Percentiles rank a stretch among this genome's conserved stretches.
Evolutionary conservation across 768 basidiomycete genomes (phyloP).

Genomic region (Dioszegia crocea): DNA sequence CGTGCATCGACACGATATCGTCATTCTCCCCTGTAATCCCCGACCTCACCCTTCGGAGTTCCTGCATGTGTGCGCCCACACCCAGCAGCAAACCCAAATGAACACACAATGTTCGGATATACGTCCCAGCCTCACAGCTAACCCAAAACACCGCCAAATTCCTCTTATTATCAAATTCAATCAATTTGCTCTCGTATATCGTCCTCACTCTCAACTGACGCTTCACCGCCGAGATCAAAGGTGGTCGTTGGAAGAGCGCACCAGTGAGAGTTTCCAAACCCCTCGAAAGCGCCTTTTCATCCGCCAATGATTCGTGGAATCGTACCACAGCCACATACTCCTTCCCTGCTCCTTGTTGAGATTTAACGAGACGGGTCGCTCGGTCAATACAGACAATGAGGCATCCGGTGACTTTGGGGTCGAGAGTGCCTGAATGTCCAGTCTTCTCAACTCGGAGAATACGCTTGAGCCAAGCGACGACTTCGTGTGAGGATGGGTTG

Average conservation of each 20-base stretch:
- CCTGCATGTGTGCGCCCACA: constrained; percentile 99
- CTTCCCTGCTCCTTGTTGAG: constrained; percentile 98
- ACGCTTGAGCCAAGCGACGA: constrained; percentile 97
- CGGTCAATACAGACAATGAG: constrained; percentile 98
- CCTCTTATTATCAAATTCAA: constrained; percentile 96
- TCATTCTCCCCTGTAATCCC: constrained; percentile 98
- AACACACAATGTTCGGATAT: constrained; percentile 86
- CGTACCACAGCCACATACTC: constrained; percentile 97
- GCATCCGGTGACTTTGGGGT: constrained; percentile 98
- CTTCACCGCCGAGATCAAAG: constrained; percentile 97
- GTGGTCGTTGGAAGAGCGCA: constrained; percentile 97
- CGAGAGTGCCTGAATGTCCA: constrained; percentile 95
- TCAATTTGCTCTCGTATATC: constrained; percentile 88
- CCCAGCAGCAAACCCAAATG: constrained; percentile 90
- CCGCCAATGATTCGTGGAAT: constrained; percentile 74
- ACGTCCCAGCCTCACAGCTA: constrained; percentile 87
- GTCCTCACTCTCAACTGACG: constrained; percentile 95
- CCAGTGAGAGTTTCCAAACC: constrained; percentile 95
- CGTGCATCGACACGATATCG: constrained; percentile 99
- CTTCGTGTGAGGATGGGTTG: constrained; percentile 98
- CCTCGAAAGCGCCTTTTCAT: constrained; percentile 80
- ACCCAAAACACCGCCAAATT: constrained; percentile 98
- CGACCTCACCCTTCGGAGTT: constrained; percentile 85
- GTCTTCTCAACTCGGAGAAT: constrained; percentile 97
- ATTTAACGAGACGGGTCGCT: constrained; percentile 94